Evolutionary conservation across 2,329 filamentous ascomycete genomes (phyloP).

Genomic region (Nothomitra cinnamomea): DNA sequence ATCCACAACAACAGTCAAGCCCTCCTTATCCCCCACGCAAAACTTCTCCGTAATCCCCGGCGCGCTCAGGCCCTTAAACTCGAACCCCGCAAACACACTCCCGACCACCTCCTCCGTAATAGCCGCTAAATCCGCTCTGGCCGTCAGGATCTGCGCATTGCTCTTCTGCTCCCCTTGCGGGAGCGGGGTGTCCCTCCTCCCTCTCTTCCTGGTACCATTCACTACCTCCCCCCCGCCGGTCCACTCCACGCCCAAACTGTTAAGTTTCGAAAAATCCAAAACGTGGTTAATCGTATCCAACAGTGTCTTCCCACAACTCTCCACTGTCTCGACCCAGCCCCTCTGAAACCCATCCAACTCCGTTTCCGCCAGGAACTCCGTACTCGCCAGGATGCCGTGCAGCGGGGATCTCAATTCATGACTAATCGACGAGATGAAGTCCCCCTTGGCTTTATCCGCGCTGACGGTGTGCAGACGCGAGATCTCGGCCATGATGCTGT

Average conservation of each 20-base stretch:
- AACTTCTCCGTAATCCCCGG: background rate
- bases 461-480: conserved; percentile 21
- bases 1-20: conserved; percentile 28
- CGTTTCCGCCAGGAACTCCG: conserved; percentile 34
- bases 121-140: background rate
- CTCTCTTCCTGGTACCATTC: background rate
- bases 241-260: background rate
- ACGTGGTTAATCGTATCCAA: conserved; percentile 26
- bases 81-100: conserved; percentile 16
- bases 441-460: conserved; percentile 32
- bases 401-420: conserved; percentile 45
- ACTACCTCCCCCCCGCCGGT: background rate
- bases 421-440: conserved; percentile 41
- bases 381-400: conserved; percentile 39
- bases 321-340: conserved; percentile 20
- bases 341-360: conserved; percentile 12
- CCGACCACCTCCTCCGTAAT: conserved; percentile 17
- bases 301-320: conserved; percentile 23
- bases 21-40: background rate
- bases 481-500: conserved; percentile 23
- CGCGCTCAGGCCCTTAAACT: background rate
- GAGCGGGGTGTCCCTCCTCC: background rate
- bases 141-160: no score
- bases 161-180: background rate
- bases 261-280: conserved; percentile 24